phyloP scores from a whole-genome alignment of 805 yeast species.

The Yamadazyma scolyti region DNA sequence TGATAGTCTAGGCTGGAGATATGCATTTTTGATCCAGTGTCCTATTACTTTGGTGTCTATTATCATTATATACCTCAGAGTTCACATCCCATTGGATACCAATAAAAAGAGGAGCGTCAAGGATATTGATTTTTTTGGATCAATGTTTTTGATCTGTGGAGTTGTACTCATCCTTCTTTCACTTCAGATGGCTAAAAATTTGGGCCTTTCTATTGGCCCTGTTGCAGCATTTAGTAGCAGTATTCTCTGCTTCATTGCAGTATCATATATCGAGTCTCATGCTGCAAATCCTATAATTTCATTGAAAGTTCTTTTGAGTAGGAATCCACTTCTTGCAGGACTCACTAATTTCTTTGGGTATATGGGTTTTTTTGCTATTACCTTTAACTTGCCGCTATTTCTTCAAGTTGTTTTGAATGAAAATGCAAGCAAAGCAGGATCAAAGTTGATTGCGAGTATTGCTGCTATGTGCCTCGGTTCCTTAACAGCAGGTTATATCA shows the following conservation, averaged over 20 bases:
- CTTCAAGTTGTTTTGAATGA: constrained; percentile 3
- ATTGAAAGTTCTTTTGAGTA: constrained; percentile 3
- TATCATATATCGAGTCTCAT: constrained; percentile 1
- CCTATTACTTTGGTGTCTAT: constrained; percentile 43
- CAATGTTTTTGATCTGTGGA: constrained; percentile 52
- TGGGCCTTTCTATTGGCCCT: not conserved
- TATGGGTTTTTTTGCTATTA: constrained; percentile 3
- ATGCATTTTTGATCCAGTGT: constrained; percentile 34
- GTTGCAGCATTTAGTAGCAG: not conserved
- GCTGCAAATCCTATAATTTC: constrained; percentile 3
- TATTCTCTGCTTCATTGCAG: not conserved
- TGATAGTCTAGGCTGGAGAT: constrained; percentile 49
- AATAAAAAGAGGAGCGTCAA: constrained; percentile 42
- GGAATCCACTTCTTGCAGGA: constrained; percentile 3
- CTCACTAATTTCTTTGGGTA: constrained; percentile 5
- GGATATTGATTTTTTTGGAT: constrained; percentile 63
- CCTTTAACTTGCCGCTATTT: constrained; percentile 3
- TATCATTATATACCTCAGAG: constrained; percentile 27
- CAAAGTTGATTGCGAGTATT: constrained; percentile 1
- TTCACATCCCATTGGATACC: constrained; percentile 48
- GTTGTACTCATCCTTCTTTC: constrained; percentile 56
- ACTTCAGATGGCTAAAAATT: constrained; percentile 1
- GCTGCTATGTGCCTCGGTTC: constrained; percentile 4
- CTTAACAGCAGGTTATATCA: constrained; percentile 2
- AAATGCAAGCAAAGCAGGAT: constrained; percentile 3